Evolutionary conservation across 2,329 filamentous ascomycete species (phyloP).

Genomic region (Colletotrichum sojae): DNA sequence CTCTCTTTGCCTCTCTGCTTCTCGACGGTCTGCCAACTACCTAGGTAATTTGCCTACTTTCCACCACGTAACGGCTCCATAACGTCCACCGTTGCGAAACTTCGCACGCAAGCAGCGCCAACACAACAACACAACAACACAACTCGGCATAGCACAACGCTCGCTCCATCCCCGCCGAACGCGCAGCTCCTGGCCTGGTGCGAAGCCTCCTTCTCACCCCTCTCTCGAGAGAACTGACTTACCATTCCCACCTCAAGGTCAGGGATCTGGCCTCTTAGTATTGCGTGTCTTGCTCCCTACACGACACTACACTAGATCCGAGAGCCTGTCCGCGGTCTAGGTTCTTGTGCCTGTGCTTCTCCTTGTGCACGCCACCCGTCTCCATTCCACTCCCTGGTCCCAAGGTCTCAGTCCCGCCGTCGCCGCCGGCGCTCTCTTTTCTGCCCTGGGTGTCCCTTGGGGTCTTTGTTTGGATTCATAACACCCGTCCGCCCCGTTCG

Average conservation of each 20-base stretch:
- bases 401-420: constrained; percentile 37
- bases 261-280: constrained; percentile 31
- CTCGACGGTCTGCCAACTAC: neutral
- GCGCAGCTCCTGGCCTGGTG: neutral
- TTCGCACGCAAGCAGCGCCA: constrained; percentile 1
- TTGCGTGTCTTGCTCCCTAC: constrained; percentile 25
- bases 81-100: constrained; percentile 11
- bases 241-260: constrained; percentile 13
- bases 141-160: constrained; percentile 2
- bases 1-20: neutral
- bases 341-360: constrained; percentile 24
- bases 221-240: constrained; percentile 4
- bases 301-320: constrained; percentile 22
- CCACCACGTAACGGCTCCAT: constrained; percentile 25
- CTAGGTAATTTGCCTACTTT: neutral
- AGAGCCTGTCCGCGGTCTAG: constrained; percentile 31
- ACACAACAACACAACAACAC: constrained; percentile 15
- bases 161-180: neutral
- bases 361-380: constrained; percentile 35
- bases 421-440: constrained; percentile 23
- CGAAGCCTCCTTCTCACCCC: constrained; percentile 30
- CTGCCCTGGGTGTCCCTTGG: constrained; percentile 7
- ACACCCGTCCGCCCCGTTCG: constrained; percentile 36
- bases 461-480: constrained; percentile 38
- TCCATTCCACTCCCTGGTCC: constrained; percentile 25